Percentiles rank a stretch among this genome's conserved stretches.
Evolutionary conservation across 2,329 filamentous ascomycete genomes (phyloP).

Genomic region (Aspergillus uvarum): DNA sequence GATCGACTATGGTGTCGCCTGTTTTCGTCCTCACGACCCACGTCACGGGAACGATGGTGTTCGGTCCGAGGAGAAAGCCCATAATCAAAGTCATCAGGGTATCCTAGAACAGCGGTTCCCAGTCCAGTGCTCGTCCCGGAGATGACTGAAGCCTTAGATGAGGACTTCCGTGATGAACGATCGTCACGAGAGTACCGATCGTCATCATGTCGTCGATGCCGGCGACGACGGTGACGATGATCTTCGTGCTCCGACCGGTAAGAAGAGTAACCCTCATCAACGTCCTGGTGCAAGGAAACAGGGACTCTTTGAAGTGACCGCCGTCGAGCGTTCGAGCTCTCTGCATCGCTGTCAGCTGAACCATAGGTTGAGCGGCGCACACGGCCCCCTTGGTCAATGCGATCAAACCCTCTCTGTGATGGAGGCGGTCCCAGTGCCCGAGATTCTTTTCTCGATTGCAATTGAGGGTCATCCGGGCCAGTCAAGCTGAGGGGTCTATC

Average conservation of each 20-base stretch:
- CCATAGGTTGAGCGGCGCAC: constrained; percentile 25
- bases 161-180: constrained; percentile 19
- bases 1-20: constrained; percentile 25
- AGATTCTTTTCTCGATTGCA: constrained; percentile 26
- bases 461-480: constrained; percentile 36
- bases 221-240: constrained; percentile 42
- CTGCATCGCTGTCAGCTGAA: constrained; percentile 30
- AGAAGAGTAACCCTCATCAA: constrained; percentile 44
- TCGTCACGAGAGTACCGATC: constrained; percentile 23
- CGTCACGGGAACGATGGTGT: constrained; percentile 26
- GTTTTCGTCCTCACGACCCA: constrained; percentile 17
- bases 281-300: constrained; percentile 50
- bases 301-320: constrained; percentile 45
- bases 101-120: constrained; percentile 39
- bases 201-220: constrained; percentile 24
- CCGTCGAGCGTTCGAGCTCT: constrained; percentile 38
- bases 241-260: constrained; percentile 48
- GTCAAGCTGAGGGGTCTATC: constrained; percentile 43
- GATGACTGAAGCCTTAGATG: constrained; percentile 15
- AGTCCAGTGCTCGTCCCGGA: constrained; percentile 29
- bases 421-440: constrained; percentile 39
- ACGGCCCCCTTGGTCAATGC: constrained; percentile 31
- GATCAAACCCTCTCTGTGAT: constrained; percentile 40
- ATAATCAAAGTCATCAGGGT: constrained; percentile 34
- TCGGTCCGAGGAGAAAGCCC: constrained; percentile 26